Base-by-base conservation (phyloP, 176 grass and related monocot species). In the Carex cristatella region DNA sequence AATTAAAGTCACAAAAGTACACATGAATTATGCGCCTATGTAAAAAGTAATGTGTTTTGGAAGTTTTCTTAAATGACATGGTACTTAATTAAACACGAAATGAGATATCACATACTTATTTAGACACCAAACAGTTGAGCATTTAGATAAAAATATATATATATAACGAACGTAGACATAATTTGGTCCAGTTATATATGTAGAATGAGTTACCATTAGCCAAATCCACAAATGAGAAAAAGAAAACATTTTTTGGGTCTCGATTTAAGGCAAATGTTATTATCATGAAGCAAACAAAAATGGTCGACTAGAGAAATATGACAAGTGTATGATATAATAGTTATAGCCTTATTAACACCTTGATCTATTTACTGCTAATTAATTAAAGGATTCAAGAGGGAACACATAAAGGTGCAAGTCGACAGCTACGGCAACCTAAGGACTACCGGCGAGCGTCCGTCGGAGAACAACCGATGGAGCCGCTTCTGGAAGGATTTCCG, bases 341-440 rank as follows among this genome's bases (percentile, higher is more conserved):
- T 69, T 69, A 23, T 67, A 8, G 9, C 9, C 48, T 10, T 7
- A 8, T 8, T 9, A 51, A 51, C 48, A 51, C 48, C 9, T 51
- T 46, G 7, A 46, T 46, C 7, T 51, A 51, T 10, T 72, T 46
- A 72, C 68, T 23, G 7, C 15, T 12, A 46, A 46, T 46, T 35
- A 42, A 66, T 49, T 63, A 84, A 87, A 98, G 95, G 87, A 38
- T 98, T 88, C 85, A 98, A 73, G 86, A 79, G 16, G 77, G 93
- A 93, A 42, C n/a, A 95, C 2, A 60, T 95, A 16, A 88, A 72
- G 40, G 95, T 95, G 66, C 88, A 89, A 80, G 85, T 98, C 35
- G 83, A 90, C 65, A 78, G 3, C 91, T 69, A 89, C n/a, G 88
- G 91, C n/a, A 80, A 87, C 62, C 85, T 98, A 4, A 90, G 85